Evolutionary conservation across 2,329 filamentous ascomycete genomes (phyloP), one percentile per base, ranked within the genome.

Genomic region (Fusarium chuoi): DNA sequence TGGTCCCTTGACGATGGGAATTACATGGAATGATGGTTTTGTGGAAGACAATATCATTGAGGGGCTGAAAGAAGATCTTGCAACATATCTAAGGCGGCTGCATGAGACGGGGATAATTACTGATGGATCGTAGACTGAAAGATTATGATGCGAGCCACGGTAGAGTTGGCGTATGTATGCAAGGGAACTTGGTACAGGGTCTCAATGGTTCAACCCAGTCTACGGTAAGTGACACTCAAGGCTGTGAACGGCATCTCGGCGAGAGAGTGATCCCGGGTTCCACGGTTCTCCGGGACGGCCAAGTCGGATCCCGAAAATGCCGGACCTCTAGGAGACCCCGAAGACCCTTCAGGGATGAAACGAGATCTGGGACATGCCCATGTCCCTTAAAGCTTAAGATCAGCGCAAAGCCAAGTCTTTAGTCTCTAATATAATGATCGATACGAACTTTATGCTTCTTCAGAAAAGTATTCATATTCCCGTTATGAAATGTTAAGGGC

Each of bases 1-100:
- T 1, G 83, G 83, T 0, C 77, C 78, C 1, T 69, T 90, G 51
- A 82, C 79, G 4, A 68, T 87, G n/a, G 81, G 81, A 1, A 49
- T 88, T 15, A 85, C 82, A 9, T 89, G 87, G 86, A 85, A 88
- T 77, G 82, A 87, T 20, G 82, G 80, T 0, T 79, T 84, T 11
- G 77, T 89, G 4, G 80, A 84, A 4, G 78, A 80, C 0, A 76
- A 77, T 28, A 12, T 88, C 18, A 78, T 85, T 55, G 78, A 84
- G 2, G 78, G 70, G 0, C 39, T 89, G 26, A 78, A 76, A 3
- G 65, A 65, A 2, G 85, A 86, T 71, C 54, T 90, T 18, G 71
- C 33, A 5, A 18, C 11, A 1, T 77, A 69, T 39, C 60, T 73
- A 18, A 55, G 17, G 3, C 68, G 64, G 12, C 68, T 79, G 13